Evolutionary conservation across 148 eudicot genomes (phyloP).

Genomic region (Chenopodium quinoa): DNA sequence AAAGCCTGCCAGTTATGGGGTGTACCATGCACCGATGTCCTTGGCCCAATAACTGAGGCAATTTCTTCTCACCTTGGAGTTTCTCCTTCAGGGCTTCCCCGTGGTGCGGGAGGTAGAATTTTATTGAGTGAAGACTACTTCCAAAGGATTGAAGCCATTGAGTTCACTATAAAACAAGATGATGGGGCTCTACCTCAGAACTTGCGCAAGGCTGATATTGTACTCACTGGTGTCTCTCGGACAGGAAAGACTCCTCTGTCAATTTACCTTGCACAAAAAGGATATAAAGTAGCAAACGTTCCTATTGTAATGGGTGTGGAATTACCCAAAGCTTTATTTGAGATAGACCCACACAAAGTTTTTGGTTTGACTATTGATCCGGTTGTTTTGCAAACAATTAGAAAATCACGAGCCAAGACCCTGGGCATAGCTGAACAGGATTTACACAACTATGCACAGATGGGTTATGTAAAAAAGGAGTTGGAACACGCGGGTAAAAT

Average conservation of each 20-base stretch:
- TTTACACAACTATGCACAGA: constrained; percentile 57
- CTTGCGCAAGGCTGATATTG: constrained; percentile 65
- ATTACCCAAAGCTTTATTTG: constrained; percentile 60
- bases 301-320: constrained; percentile 74
- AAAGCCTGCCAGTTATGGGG: constrained; percentile 81
- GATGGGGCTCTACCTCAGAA: constrained; percentile 91
- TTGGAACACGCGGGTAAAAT: constrained; percentile 63
- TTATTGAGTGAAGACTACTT: constrained; percentile 79
- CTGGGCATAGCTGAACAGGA: constrained; percentile 57
- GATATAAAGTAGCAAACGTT: constrained; percentile 88
- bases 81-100: constrained; percentile 86
- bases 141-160: constrained; percentile 81
- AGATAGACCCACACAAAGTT: constrained; percentile 69
- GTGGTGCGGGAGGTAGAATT: constrained; percentile 76
- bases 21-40: constrained; percentile 62
- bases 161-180: constrained; percentile 93
- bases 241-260: constrained; percentile 94
- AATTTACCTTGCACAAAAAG: constrained; percentile 84
- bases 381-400: constrained; percentile 65
- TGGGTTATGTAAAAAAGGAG: constrained; percentile 74
- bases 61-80: constrained; percentile 80
- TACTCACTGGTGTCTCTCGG: constrained; percentile 87
- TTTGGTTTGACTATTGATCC: constrained; percentile 83
- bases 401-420: constrained; percentile 73
- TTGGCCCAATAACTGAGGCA: constrained; percentile 82